Evolutionary conservation across 2,329 filamentous ascomycete genomes (phyloP).

Genomic region (Xylaria arbuscula): DNA sequence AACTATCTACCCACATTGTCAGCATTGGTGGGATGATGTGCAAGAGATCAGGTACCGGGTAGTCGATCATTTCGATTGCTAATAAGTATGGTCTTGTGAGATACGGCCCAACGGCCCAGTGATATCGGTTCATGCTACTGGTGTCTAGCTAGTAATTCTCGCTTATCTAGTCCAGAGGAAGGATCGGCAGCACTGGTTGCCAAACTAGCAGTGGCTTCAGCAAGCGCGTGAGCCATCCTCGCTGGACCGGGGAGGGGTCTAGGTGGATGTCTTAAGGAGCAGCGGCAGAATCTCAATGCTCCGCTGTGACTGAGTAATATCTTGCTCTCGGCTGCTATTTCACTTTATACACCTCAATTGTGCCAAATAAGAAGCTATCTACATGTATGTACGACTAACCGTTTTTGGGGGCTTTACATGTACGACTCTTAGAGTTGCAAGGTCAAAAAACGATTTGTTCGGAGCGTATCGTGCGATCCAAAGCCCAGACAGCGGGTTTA

Average conservation of each 20-base stretch:
- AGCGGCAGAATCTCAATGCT: not conserved
- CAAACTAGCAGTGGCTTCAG: slow-evolving; percentile 2
- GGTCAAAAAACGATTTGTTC: too few relatives aligned
- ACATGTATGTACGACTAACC: too few relatives aligned
- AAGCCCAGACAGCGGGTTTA: too few relatives aligned
- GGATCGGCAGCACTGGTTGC: slow-evolving; percentile 5
- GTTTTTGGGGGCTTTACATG: too few relatives aligned
- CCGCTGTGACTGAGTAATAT: not conserved
- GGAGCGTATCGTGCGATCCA: too few relatives aligned
- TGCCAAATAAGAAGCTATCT: too few relatives aligned
- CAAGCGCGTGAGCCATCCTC: slow-evolving; percentile 22
- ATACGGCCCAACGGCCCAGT: not conserved
- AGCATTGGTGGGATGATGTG: slow-evolving; percentile 5
- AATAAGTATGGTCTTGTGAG: not conserved
- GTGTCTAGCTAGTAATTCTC: not conserved
- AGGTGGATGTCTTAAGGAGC: slow-evolving; percentile 1
- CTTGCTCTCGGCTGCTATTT: not conserved
- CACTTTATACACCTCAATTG: not conserved
- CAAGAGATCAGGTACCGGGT: slow-evolving; percentile 21
- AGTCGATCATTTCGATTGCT: slow-evolving; percentile 2
- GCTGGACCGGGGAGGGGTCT: slow-evolving; percentile 6
- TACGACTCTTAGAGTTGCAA: too few relatives aligned
- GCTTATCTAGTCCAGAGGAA: slow-evolving; percentile 16
- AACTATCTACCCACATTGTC: slow-evolving; percentile 5
- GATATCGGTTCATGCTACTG: slow-evolving; percentile 1